Base-by-base conservation (phyloP, 257 asterid species). In the Salvia rosmarinus region DNA sequence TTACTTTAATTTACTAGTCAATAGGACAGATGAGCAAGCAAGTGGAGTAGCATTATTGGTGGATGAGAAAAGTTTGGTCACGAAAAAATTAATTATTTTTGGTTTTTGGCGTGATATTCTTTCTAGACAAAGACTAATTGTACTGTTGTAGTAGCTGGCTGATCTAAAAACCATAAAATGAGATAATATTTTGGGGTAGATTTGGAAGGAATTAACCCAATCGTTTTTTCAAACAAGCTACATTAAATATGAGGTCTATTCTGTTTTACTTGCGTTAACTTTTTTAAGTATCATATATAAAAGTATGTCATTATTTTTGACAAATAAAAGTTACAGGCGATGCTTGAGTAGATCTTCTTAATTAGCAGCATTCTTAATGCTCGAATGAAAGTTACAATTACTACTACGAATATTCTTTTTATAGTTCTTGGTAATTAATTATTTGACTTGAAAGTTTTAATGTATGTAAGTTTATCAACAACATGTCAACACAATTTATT, bases 11-110 rank as follows among this genome's bases (percentile, higher is more conserved):
- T 57, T 23, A 43, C 16, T 44, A 21, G 50, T 71, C 9, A 46
- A 40, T 6, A 34, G 4, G 60, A 43, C 46, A 71, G 57, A 59
- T 12, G 25, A 8, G 68, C 9, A 32, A 34, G 21, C 70, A 61
- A 72, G 77, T 72, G 77, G 70, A 49, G 14, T 9, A 12, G 14
- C 55, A 50, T 37, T 0, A 72, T 72, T 72, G 77, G 25, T 35
- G 64, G 46, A 12, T 19, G 59, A 28, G 68, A 43, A 42, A 59
- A 59, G 28, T 35, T 49, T 17, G 68, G 13, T 5, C 49, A 16
- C 60, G 14, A 11, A 6, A 35, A 70, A 16, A 9, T 28, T n/a
- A 46, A 71, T 42, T 9, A 40, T 46, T 34, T 42, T 40, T 52
- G 0, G 5, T 34, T 57, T 67, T 39, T 71, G 51, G 51, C 16